phyloP scores from a whole-genome alignment of 2,329 filamentous ascomycete species.

The Penicillium frequentans region DNA sequence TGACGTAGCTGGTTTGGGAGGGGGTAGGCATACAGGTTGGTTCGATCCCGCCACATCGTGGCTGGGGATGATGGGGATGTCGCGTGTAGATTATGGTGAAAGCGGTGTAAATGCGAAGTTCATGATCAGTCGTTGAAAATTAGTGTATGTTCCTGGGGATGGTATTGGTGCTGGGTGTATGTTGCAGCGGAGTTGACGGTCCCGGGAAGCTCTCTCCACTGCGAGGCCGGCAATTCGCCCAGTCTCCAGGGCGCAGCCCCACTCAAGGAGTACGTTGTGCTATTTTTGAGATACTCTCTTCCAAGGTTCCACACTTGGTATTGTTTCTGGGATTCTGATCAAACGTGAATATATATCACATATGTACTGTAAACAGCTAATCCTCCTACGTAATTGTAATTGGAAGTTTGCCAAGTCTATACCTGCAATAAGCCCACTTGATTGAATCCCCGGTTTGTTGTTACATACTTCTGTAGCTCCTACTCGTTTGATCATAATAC shows the following conservation, averaged over 20 bases:
- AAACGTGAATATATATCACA: no score
- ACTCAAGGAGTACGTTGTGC: neutral
- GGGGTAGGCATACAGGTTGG: constrained; percentile 74
- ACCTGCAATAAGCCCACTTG: no score
- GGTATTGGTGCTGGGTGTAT: neutral
- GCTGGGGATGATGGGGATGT: constrained; percentile 41
- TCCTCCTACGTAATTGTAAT: no score
- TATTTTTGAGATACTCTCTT: neutral
- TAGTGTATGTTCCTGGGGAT: neutral
- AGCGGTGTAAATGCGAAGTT: constrained; percentile 11
- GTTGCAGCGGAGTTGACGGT: constrained; percentile 11
- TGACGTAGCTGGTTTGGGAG: constrained; percentile 3
- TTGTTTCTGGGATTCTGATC: no score
- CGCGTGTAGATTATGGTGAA: constrained; percentile 20
- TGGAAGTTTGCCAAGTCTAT: no score
- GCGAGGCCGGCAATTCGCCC: constrained; percentile 3
- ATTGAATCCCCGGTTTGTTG: no score
- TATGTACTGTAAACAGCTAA: no score
- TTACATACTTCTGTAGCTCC: no score
- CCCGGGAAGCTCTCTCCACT: constrained; percentile 14
- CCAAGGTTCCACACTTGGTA: no score
- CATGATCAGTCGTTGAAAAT: constrained; percentile 13
- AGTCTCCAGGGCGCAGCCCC: neutral
- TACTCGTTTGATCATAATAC: no score
- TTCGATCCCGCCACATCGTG: constrained; percentile 98